Percentiles rank a stretch among this genome's conserved stretches.
These are phyloP conservation scores for Oryza coarctata DNA, from an alignment of 176 grass and related monocot genomes.

Conservation along the genomic window DNA sequence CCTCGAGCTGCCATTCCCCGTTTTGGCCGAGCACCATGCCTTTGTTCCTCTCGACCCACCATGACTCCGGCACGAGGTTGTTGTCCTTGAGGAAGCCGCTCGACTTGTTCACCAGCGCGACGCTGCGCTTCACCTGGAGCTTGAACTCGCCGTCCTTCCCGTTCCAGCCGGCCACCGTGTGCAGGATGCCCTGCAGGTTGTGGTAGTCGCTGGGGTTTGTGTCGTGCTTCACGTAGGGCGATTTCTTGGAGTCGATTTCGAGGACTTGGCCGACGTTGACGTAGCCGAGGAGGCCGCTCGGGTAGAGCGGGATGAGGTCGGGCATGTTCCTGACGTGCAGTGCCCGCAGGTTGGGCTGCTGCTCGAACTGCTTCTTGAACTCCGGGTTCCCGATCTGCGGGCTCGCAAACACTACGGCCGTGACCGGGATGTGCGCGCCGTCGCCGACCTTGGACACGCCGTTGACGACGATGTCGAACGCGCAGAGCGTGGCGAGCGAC, in stretches of 20 bases:
- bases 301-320: constrained; percentile 76
- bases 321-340: constrained; percentile 73
- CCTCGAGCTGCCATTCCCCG: constrained; percentile 57
- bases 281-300: constrained; percentile 61
- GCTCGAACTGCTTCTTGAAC: constrained; percentile 64
- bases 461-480: constrained; percentile 77
- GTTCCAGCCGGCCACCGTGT: constrained; percentile 69
- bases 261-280: constrained; percentile 51
- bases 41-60: constrained; percentile 91
- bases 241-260: constrained; percentile 58
- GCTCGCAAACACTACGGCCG: constrained; percentile 77
- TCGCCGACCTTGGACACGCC: constrained; percentile 46
- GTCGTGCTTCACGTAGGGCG: constrained; percentile 62
- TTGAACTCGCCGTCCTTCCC: constrained; percentile 64
- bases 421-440: constrained; percentile 47
- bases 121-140: constrained; percentile 69
- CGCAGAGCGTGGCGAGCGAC: constrained; percentile 63
- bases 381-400: constrained; percentile 84
- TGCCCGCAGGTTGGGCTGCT: constrained; percentile 53
- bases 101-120: constrained; percentile 89
- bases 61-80: constrained; percentile 70
- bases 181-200: constrained; percentile 90
- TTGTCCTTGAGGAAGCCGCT: constrained; percentile 74
- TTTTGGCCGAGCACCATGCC: constrained; percentile 65
- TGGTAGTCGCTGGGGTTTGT: constrained; percentile 70